These are phyloP conservation scores for Psilocybe azurescens DNA, from an alignment of 768 basidiomycete genomes.

Conservation along the genomic window DNA sequence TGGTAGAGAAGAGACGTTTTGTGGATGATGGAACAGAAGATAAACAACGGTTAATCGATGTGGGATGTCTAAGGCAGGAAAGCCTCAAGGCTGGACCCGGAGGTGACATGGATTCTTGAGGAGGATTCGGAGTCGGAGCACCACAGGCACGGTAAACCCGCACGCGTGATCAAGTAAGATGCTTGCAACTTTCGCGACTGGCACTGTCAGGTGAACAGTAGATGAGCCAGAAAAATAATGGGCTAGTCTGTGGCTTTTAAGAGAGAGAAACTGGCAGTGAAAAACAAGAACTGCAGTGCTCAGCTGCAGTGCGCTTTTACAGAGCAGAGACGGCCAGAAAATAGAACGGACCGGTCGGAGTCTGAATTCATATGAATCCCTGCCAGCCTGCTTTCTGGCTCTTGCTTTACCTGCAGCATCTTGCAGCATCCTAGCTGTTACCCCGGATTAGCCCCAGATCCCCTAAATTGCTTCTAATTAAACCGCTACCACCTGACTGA, in stretches of 20 bases:
- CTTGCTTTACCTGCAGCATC: no score
- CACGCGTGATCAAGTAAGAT: background rate
- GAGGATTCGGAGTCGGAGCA: background rate
- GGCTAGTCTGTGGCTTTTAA: no score
- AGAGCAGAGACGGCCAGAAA: background rate
- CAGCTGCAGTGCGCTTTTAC: background rate
- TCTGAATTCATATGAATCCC: background rate
- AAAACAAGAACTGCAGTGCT: background rate
- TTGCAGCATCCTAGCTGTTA: background rate
- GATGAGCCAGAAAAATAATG: no score
- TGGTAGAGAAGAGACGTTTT: constrained; percentile 20
- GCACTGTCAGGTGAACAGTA: no score
- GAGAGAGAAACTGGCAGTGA: no score
- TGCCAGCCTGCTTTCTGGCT: no score
- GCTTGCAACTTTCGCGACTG: background rate
- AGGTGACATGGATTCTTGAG: constrained; percentile 11
- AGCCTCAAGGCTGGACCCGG: constrained; percentile 20
- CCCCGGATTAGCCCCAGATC: background rate
- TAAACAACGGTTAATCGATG: constrained; percentile 23
- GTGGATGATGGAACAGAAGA: constrained; percentile 1
- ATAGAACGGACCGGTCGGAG: constrained; percentile 3
- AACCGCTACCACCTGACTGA: background rate
- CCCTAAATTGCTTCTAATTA: background rate
- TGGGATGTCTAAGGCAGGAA: constrained; percentile 6
- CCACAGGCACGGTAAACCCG: background rate